phyloP scores from a whole-genome alignment of 495 filamentous ascomycete species.

The Rusavskia elegans region DNA sequence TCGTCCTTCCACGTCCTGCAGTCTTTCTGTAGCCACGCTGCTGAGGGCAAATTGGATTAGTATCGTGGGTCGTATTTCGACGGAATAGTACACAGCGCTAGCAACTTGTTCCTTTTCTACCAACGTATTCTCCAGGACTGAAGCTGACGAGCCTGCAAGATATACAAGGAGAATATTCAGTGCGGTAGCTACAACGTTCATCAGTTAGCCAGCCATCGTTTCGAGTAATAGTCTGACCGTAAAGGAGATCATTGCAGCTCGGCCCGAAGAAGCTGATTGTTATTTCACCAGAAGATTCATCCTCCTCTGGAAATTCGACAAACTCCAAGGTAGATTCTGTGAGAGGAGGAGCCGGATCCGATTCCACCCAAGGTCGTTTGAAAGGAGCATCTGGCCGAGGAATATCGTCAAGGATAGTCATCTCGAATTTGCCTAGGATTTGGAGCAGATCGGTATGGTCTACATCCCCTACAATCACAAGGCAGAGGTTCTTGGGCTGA shows the following conservation, averaged over 20 bases:
- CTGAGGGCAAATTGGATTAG: slow-evolving; percentile 71
- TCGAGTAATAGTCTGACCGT: slow-evolving; percentile 23
- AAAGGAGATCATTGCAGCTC: slow-evolving; percentile 44
- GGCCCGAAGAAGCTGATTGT: slow-evolving; percentile 75
- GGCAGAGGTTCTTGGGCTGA: slow-evolving; percentile 85
- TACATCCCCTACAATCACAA: slow-evolving; percentile 79
- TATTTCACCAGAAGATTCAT: slow-evolving; percentile 82
- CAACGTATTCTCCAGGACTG: slow-evolving; percentile 75
- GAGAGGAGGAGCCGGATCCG: slow-evolving; percentile 55
- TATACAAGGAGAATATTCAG: slow-evolving; percentile 67
- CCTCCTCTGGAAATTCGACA: slow-evolving; percentile 90
- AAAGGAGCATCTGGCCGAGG: slow-evolving; percentile 59
- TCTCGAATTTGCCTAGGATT: slow-evolving; percentile 77
- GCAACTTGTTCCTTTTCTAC: slow-evolving; percentile 89
- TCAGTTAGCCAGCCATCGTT: background rate
- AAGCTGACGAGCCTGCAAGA: slow-evolving; percentile 81
- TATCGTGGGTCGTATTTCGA: slow-evolving; percentile 61
- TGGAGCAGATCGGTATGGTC: slow-evolving; percentile 65
- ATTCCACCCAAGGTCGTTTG: slow-evolving; percentile 82
- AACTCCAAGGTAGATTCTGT: slow-evolving; percentile 52
- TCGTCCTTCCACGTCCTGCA: slow-evolving; percentile 66
- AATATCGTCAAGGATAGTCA: slow-evolving; percentile 66
- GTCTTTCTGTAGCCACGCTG: slow-evolving; percentile 72
- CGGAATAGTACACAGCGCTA: slow-evolving; percentile 61
- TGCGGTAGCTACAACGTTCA: slow-evolving; percentile 37